Percentiles rank a stretch among this genome's conserved stretches.
Evolutionary conservation across 768 basidiomycete species (phyloP).

Genomic region (Dentipellis fragilis): DNA sequence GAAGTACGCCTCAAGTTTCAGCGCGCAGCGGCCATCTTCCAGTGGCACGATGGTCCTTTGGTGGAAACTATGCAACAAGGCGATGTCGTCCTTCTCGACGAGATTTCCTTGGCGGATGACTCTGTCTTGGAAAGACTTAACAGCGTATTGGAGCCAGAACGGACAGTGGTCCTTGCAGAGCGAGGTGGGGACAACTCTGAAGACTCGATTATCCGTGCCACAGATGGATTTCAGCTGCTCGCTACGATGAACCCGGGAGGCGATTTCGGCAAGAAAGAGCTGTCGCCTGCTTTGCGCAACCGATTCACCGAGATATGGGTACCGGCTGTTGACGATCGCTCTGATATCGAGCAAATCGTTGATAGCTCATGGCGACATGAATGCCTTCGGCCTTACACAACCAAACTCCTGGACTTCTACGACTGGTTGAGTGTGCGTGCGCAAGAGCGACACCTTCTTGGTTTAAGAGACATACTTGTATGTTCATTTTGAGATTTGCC

Average conservation of each 20-base stretch:
- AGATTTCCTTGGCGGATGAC: slow-evolving; percentile 96
- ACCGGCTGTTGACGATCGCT: slow-evolving; percentile 62
- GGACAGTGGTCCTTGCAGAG: slow-evolving; percentile 88
- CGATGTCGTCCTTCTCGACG: slow-evolving; percentile 84
- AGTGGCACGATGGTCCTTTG: slow-evolving; percentile 97
- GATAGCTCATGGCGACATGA: slow-evolving; percentile 54
- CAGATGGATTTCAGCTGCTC: slow-evolving; percentile 70
- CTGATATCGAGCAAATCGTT: slow-evolving; percentile 74
- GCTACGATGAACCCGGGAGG: slow-evolving; percentile 99
- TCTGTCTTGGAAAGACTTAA: slow-evolving; percentile 96
- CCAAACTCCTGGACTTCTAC: slow-evolving; percentile 61
- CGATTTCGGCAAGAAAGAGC: slow-evolving; percentile 97
- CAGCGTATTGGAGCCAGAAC: slow-evolving; percentile 87
- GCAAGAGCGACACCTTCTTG: slow-evolving; percentile 55
- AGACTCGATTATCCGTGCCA: slow-evolving; percentile 56
- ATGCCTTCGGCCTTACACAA: slow-evolving; percentile 44
- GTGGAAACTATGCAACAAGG: slow-evolving; percentile 84
- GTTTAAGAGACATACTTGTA: slow-evolving; percentile 85
- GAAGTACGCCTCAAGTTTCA: slow-evolving; percentile 35
- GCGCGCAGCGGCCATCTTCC: slow-evolving; percentile 70
- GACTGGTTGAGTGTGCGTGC: slow-evolving; percentile 65
- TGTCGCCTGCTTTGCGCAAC: slow-evolving; percentile 93
- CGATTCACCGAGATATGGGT: slow-evolving; percentile 99
- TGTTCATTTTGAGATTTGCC: slow-evolving; percentile 13
- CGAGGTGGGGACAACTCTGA: slow-evolving; percentile 70